Conservation (phyloP, 495 filamentous ascomycete genomes). For the Chlorociboria aeruginascens region DNA sequence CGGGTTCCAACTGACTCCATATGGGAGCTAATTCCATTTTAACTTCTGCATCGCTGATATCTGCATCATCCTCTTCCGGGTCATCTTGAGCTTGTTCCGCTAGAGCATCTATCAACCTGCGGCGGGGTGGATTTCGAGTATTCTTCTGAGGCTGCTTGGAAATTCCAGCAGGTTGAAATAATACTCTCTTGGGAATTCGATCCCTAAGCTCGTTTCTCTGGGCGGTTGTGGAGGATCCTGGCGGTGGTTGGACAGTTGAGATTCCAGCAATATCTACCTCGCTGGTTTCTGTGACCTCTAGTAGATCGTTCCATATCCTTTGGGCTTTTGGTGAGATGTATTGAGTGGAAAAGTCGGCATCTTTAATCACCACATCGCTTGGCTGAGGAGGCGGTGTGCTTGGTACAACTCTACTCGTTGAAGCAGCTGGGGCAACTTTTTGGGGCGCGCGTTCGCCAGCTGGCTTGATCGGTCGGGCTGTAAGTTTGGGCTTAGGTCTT, state of each 20-base stretch:
- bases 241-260: neutral
- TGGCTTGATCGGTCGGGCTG: neutral
- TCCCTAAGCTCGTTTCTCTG: neutral
- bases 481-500: constrained; percentile 6
- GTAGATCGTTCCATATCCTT: constrained; percentile 14
- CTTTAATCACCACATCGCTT: constrained; percentile 14
- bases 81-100: constrained; percentile 26
- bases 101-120: constrained; percentile 44
- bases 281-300: constrained; percentile 4
- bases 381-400: constrained; percentile 5
- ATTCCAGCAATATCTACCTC: neutral
- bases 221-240: neutral
- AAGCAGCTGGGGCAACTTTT: neutral
- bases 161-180: constrained; percentile 4
- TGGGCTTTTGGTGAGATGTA: constrained; percentile 13
- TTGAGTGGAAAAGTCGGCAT: constrained; percentile 4
- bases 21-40: neutral
- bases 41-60: neutral
- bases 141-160: constrained; percentile 8
- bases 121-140: constrained; percentile 21
- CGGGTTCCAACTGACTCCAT: too few species aligned
- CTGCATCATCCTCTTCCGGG: constrained; percentile 1
- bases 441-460: constrained; percentile 1
- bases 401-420: neutral
- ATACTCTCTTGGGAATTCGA: neutral